Evolutionary conservation across 2,329 filamentous ascomycete species (phyloP).

Genomic region (Arthrinium puccinioides): DNA sequence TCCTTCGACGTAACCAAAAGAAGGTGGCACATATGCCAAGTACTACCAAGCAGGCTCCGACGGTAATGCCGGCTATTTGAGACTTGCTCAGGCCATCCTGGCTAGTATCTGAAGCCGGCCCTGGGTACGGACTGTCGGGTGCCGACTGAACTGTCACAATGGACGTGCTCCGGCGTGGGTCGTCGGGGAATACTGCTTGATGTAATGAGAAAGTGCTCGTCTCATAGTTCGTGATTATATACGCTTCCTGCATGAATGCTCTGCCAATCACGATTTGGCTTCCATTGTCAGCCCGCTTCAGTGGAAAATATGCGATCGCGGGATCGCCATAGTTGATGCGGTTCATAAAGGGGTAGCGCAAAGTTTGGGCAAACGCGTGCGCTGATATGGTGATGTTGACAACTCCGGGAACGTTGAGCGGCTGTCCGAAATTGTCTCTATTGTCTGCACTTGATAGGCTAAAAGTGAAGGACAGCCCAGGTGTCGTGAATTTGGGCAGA

Average conservation of each 20-base stretch:
- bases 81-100: slow-evolving; percentile 27
- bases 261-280: slow-evolving; percentile 56
- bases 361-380: slow-evolving; percentile 39
- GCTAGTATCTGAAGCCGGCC: slow-evolving; percentile 17
- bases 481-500: slow-evolving; percentile 36
- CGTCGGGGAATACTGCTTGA: slow-evolving; percentile 44
- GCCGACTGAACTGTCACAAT: slow-evolving; percentile 35
- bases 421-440: slow-evolving; percentile 41
- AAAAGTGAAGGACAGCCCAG: slow-evolving; percentile 49
- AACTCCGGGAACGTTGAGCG: slow-evolving; percentile 40
- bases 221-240: slow-evolving; percentile 51
- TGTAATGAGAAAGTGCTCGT: slow-evolving; percentile 45
- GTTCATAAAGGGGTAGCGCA: slow-evolving; percentile 42
- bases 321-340: slow-evolving; percentile 36
- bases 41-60: slow-evolving; percentile 29
- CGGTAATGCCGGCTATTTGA: slow-evolving; percentile 38
- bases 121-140: slow-evolving; percentile 39
- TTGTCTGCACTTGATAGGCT: slow-evolving; percentile 49
- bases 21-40: slow-evolving; percentile 21
- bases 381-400: slow-evolving; percentile 49
- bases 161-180: slow-evolving; percentile 30
- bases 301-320: slow-evolving; percentile 56
- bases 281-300: slow-evolving; percentile 47
- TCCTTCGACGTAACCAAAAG: slow-evolving; percentile 26
- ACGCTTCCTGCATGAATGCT: slow-evolving; percentile 64